Conservation (phyloP, 768 basidiomycete genomes). For the Tylopilus intermedius region DNA sequence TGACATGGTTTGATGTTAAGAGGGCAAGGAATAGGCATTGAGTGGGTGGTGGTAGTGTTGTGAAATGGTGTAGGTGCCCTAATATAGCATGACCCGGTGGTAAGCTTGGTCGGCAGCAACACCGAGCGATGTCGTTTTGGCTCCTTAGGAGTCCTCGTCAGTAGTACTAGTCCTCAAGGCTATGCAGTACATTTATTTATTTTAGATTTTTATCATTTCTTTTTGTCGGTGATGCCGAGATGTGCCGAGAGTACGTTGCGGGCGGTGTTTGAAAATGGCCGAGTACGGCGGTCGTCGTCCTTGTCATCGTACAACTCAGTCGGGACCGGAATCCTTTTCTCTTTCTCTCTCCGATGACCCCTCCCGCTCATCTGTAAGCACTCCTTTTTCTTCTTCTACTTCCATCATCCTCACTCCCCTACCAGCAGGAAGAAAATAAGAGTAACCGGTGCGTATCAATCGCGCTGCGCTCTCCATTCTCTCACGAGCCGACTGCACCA, state of each 20-base stretch:
- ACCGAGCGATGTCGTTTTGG: neutral
- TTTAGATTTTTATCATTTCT: neutral
- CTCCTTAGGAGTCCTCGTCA: no score
- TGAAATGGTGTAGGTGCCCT: neutral
- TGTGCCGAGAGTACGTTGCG: constrained; percentile 18
- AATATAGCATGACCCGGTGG: no score
- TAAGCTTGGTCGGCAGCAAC: neutral
- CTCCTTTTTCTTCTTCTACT: neutral
- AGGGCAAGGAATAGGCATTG: neutral
- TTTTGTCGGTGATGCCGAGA: neutral
- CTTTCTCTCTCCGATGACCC: constrained; percentile 21
- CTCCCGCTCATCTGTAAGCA: constrained; percentile 26
- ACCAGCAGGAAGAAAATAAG: constrained; percentile 66
- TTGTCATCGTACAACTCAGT: constrained; percentile 11
- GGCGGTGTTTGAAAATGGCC: constrained; percentile 30
- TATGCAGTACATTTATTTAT: neutral
- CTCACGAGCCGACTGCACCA: neutral
- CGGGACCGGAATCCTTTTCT: no score
- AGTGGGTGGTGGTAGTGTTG: neutral
- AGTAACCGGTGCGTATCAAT: constrained; percentile 54
- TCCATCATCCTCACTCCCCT: constrained; percentile 11
- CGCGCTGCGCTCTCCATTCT: neutral
- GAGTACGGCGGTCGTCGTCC: constrained; percentile 11
- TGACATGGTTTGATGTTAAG: constrained; percentile 22
- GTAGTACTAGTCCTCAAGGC: no score